A percentile compares a stretch with the other conserved stretches of the same genome.
Conservation (phyloP, 2,329 filamentous ascomycete species). For the Sporothrix variecibatus region DNA sequence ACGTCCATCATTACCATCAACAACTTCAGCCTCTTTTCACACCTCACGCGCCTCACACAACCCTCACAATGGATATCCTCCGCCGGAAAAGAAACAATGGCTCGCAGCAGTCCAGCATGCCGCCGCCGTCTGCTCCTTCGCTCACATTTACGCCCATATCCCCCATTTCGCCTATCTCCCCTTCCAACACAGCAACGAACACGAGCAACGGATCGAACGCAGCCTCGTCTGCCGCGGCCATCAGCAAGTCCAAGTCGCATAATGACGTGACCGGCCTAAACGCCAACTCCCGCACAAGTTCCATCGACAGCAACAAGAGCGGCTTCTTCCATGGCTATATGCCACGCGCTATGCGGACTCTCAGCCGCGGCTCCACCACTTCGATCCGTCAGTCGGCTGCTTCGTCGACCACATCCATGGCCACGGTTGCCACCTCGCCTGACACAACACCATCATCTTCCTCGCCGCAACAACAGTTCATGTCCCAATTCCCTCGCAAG, state of each 20-base stretch:
- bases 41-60: not conserved
- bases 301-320: conserved; percentile 33
- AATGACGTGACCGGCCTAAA: conserved; percentile 26
- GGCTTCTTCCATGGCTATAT: conserved; percentile 33
- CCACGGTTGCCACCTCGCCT: conserved; percentile 19
- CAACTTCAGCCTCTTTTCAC: not conserved
- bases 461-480: conserved; percentile 24
- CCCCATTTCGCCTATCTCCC: not conserved
- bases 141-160: conserved; percentile 18
- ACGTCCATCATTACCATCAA: not conserved
- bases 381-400: conserved; percentile 23
- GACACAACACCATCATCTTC: conserved; percentile 25
- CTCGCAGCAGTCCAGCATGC: not conserved
- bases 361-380: conserved; percentile 33
- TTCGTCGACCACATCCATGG: conserved; percentile 22
- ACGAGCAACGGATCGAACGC: not conserved
- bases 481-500: conserved; percentile 28
- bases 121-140: conserved; percentile 19
- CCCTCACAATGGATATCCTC: conserved; percentile 28
- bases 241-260: conserved; percentile 29
- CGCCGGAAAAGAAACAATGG: conserved; percentile 26
- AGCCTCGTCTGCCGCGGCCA: not conserved
- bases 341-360: conserved; percentile 32
- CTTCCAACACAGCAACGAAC: not conserved
- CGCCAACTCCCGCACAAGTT: conserved; percentile 33